A percentile compares a stretch with the other conserved stretches of the same genome.
Evolutionary conservation across 192 early-diverging fungal genomes (phyloP).

Genomic region (Coemansia sp.): DNA sequence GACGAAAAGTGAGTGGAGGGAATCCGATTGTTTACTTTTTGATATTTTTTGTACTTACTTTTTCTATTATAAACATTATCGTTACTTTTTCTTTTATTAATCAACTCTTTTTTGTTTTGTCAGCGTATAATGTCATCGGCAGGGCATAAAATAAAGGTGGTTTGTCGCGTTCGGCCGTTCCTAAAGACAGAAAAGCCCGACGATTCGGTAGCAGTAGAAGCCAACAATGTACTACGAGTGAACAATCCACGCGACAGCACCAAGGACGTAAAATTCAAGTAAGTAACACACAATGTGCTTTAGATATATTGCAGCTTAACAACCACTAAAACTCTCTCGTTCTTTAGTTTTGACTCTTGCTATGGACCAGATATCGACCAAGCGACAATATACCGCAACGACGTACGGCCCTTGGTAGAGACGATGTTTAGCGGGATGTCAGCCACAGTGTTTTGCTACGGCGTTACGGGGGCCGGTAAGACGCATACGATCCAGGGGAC

Average conservation of each 20-base stretch:
- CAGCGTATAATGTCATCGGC: slow-evolving; percentile 10
- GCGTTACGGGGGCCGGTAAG: slow-evolving; percentile 68
- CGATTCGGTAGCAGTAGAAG: slow-evolving; percentile 42
- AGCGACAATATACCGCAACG: slow-evolving; percentile 52
- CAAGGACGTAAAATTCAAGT: slow-evolving; percentile 53
- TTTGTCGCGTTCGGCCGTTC: slow-evolving; percentile 65
- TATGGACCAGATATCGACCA: slow-evolving; percentile 51
- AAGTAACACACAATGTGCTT: background rate
- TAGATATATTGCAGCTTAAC: slow-evolving; percentile 2
- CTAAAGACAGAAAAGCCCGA: slow-evolving; percentile 56
- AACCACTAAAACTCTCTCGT: background rate
- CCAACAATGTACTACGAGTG: slow-evolving; percentile 48
- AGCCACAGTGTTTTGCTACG: slow-evolving; percentile 70
- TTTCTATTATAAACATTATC: slow-evolving; percentile 7
- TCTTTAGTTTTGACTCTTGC: slow-evolving; percentile 55
- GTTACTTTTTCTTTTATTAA: background rate
- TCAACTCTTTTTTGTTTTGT: background rate
- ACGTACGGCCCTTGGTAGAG: slow-evolving; percentile 60
- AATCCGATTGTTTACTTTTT: slow-evolving; percentile 24
- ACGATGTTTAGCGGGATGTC: slow-evolving; percentile 59
- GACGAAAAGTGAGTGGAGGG: background rate
- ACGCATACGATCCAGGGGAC: slow-evolving; percentile 66
- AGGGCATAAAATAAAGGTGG: slow-evolving; percentile 58
- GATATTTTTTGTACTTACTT: background rate
- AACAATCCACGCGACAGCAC: slow-evolving; percentile 57